These are phyloP conservation scores for Xylogone sp. DNA, from an alignment of 2,329 filamentous ascomycete species.

Conservation along the genomic window DNA sequence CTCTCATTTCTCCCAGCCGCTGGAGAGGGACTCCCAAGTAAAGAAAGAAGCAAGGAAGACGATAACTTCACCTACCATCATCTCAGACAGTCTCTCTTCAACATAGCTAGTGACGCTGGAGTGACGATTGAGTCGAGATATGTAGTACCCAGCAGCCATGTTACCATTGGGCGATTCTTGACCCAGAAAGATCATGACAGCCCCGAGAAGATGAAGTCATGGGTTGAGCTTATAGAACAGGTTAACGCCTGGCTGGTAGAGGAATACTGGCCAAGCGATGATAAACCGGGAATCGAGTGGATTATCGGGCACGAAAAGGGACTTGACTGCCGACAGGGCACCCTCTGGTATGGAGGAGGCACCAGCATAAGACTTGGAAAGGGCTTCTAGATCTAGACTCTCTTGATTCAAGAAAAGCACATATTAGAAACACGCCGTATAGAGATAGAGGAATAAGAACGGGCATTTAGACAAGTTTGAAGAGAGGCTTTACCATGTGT, in stretches of 20 bases:
- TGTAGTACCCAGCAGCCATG: conserved; percentile 82
- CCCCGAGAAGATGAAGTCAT: conserved; percentile 45
- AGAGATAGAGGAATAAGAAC: conserved; percentile 2
- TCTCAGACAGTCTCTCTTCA: conserved; percentile 74
- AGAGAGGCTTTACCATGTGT: too few relatives aligned
- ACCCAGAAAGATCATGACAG: conserved; percentile 59
- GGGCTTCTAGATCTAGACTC: conserved; percentile 46
- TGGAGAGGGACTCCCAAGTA: conserved; percentile 45
- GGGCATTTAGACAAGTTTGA: neutral
- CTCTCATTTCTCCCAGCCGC: conserved; percentile 81
- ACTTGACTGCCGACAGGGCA: conserved; percentile 69
- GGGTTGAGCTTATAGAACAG: conserved; percentile 68
- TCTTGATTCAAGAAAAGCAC: neutral
- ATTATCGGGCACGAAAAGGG: conserved; percentile 82
- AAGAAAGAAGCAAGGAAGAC: conserved; percentile 37
- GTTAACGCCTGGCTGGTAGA: conserved; percentile 72
- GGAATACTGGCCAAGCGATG: conserved; percentile 62
- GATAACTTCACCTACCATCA: conserved; percentile 87
- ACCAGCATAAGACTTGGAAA: conserved; percentile 62
- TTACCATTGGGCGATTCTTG: conserved; percentile 83
- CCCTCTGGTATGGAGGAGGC: conserved; percentile 85
- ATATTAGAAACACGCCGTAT: too few relatives aligned
- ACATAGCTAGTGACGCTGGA: conserved; percentile 55
- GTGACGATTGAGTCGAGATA: conserved; percentile 76
- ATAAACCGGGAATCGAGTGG: conserved; percentile 65